Evolutionary conservation across 371 early-diverging fungal genomes (phyloP), one percentile per base, ranked within the genome.

Genomic region (Mortierella sp.): DNA sequence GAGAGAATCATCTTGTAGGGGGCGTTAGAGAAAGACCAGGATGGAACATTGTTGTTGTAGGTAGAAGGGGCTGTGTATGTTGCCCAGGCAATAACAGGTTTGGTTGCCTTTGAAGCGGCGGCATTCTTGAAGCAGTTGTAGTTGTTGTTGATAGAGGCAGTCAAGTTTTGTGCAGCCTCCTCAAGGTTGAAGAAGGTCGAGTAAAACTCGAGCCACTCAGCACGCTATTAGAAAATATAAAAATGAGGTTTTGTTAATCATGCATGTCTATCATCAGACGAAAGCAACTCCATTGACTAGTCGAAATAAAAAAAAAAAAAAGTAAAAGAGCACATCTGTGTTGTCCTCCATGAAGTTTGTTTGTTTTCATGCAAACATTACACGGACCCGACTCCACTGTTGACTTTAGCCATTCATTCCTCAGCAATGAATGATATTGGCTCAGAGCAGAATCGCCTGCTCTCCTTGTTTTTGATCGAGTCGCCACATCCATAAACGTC

Each of bases 201-300:
- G 85, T 92, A 94, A 83, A 91, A 94, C 83, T 92, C 90, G 65
- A 94, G 67, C 95, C 95, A 94, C 73, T 93, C 92, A 67, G 90
- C 86, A 74, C 94, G 93, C 83, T 91, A 86, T 65, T 71, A 16
- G 15, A 16, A 38, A 10, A 43, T 43, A 43, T 43, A 13, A 50
- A 11, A 65, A 19, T 40, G 50, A 24, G 24, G 28, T 15, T 43
- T 43, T 43, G 43, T 43, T 43, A 43, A 43, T 43, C 43, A 1
- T 6, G 28, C 28, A 28, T 28, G 28, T 28, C 28, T 28, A 28
- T 28, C 28, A 28, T 28, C 28, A 28, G 28, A 28, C 28, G 28
- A 28, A 28, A 28, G 28, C 28, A 28, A 28, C 28, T 2, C 28
- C 28, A 28, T 28, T 28, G 28, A 28, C 28, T 28, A 28, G 28